Evolutionary conservation across 2,329 filamentous ascomycete species (phyloP), one percentile per base, ranked within the genome.

Genomic region (Blastomyces percursus): DNA sequence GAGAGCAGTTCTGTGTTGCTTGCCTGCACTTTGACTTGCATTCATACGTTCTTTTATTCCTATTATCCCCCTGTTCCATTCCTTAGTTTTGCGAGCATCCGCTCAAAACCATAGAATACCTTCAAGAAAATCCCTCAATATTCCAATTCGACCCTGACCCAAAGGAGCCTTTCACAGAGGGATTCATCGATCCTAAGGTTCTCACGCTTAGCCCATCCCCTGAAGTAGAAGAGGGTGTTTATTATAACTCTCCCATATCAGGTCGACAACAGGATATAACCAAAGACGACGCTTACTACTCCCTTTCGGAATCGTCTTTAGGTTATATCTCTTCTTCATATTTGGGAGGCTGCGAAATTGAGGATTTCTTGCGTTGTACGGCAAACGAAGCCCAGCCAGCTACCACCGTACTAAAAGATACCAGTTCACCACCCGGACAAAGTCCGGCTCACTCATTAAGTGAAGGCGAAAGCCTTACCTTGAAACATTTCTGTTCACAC

Each of bases 31-130:
- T 50, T 50, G 21, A 24, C 55, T 44, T 57, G 55, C 12, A 35
- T 40, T 8, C n/a, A 44, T 21, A 56, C 52, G 9, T 56, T 56
- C 52, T n/a, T 38, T 56, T 35, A 12, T 38, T 35, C n/a, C 35
- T 27, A 12, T 4, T 24, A 40, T 38, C 19, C n/a, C 54, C 55
- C 55, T 44, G 4, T 24, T 4, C 12, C 55, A 57, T 57, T 57
- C 55, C 55, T 38, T 57, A 55, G 51, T 32, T 54, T 54, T 27
- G 27, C 51, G 51, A 54, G 51, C 27, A 0, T 4, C 11, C 11
- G 55, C 38, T 42, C 32, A 12, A 56, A 57, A 57, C 55, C 21
- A 57, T 57, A 57, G 55, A 57, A 57, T 44, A 12, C 55, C 38
- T 27, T 42, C 55, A 57, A 42, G 55, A 30, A 57, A 38, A 38